phyloP scores from a whole-genome alignment of 768 basidiomycete species.

The Rubroboletus satanas region DNA sequence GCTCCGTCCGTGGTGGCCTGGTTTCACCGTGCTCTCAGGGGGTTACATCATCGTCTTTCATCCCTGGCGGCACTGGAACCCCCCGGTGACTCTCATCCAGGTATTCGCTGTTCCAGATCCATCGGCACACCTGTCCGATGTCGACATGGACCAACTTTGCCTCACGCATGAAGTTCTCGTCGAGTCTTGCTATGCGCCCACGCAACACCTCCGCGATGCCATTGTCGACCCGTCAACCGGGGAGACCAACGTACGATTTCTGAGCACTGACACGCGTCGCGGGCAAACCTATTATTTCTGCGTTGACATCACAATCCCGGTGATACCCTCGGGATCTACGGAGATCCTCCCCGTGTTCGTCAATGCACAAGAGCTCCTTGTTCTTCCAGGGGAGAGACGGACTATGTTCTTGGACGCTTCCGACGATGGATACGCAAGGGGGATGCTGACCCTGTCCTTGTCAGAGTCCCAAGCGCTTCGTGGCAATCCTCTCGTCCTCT shows the following conservation, averaged over 20 bases:
- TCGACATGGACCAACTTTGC: slow-evolving; percentile 1
- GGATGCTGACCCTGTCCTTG: slow-evolving; percentile 9
- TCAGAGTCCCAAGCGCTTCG: not conserved
- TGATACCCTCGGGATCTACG: not conserved
- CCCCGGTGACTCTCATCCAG: slow-evolving; percentile 16
- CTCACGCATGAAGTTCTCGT: slow-evolving; percentile 20
- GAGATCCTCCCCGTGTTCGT: slow-evolving; percentile 14
- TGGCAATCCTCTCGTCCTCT: not conserved
- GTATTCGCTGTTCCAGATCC: slow-evolving; percentile 13
- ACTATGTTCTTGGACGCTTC: slow-evolving; percentile 9
- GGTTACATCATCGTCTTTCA: slow-evolving; percentile 15
- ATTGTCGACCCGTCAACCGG: slow-evolving; percentile 13
- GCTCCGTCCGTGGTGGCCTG: slow-evolving; percentile 3
- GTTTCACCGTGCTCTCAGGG: slow-evolving; percentile 13
- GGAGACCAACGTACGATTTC: slow-evolving; percentile 11
- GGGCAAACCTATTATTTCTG: slow-evolving; percentile 10
- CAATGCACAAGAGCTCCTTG: slow-evolving; percentile 11
- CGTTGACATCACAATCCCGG: slow-evolving; percentile 16
- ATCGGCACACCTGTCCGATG: not conserved
- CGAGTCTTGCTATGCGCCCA: slow-evolving; percentile 2
- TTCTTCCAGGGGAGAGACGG: slow-evolving; percentile 10
- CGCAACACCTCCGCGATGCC: slow-evolving; percentile 10
- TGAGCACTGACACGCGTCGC: not conserved
- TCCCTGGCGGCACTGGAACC: slow-evolving; percentile 1
- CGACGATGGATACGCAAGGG: slow-evolving; percentile 15